Evolutionary conservation across 208 protist species (phyloP), one percentile per base, ranked within the genome.

Genomic region (Acanthamoeba healyi): DNA sequence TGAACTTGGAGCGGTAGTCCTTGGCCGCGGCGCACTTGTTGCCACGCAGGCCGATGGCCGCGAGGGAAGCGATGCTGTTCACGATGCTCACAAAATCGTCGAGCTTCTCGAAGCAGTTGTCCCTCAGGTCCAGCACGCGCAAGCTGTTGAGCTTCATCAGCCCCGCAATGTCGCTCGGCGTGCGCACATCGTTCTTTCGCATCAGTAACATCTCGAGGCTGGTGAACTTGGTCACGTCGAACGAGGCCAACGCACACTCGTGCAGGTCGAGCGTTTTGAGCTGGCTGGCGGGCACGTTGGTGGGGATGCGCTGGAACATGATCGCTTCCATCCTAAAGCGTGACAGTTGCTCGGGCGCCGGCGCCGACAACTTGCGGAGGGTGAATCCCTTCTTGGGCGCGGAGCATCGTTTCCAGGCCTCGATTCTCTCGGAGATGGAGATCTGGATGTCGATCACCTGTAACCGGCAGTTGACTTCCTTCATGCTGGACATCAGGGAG

Each of bases 391-490:
- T 93, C 40, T 93, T 54, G n/a, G 29, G 15, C 14, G n/a, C 29
- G 10, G 63, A 2, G 32, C 26, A 63, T 65, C 22, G 36, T 26
- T 61, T 49, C 58, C 36, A 81, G 42, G 88, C 67, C 67, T 93
- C 49, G 88, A 93, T 34, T 10, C 88, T 34, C 34, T 93, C 88
- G 26, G 58, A 82, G 88, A 93, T 93, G 63, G 88, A 81, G 63
- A 93, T 81, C 42, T 93, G 46, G 40, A 63, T 36, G 65, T 93
- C 88, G 34, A 93, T 93, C 29, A 93, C 88, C 38, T 63, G 88
- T 29, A 93, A 44, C 15, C 65, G 63, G 34, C 88, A 93, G 65
- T 12, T 38, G 19, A 93, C 67, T 22, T 93, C 46, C 34, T 93
- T 51, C 67, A 93, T 74, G 38, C 26, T 74, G 29, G 36, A 24